Evolutionary conservation across 108 stramenopile genomes (phyloP).

Genomic region (Aurantiochytrium sp.): DNA sequence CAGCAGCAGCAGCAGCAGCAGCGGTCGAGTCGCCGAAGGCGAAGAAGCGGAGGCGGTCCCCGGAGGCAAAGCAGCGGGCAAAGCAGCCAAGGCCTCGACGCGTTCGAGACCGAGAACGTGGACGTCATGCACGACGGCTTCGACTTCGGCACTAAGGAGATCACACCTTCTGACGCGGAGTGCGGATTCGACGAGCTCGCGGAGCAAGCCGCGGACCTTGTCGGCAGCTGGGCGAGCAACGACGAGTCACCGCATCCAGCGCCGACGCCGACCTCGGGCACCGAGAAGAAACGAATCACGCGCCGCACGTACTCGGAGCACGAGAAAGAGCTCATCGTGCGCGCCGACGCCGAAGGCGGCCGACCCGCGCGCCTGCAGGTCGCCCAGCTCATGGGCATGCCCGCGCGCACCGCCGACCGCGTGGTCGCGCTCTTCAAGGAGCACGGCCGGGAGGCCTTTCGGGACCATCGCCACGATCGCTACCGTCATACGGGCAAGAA

Average conservation of each 20-base stretch:
- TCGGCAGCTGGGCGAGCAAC: neutral
- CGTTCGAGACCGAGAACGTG: too few species aligned
- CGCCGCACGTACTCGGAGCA: neutral
- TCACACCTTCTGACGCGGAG: neutral
- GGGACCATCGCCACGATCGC: neutral
- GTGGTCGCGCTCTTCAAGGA: slow-evolving; percentile 19
- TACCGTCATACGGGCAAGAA: neutral
- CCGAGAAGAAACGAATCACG: neutral
- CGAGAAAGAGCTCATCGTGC: slow-evolving; percentile 15
- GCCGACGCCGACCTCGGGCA: neutral
- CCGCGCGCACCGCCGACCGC: neutral
- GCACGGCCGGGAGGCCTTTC: neutral
- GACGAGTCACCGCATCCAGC: neutral
- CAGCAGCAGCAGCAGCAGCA: neutral
- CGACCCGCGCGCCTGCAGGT: neutral
- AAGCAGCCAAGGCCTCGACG: too few species aligned
- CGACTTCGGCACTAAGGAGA: too few species aligned
- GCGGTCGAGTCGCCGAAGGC: too few species aligned
- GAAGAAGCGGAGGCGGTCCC: too few species aligned
- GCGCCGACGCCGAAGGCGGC: neutral
- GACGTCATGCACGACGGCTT: too few species aligned
- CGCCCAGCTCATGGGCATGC: slow-evolving; percentile 15
- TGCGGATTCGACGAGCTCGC: neutral
- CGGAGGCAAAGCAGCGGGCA: too few species aligned
- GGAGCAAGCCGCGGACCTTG: neutral